These are phyloP conservation scores for Westerdykella aurantiaca DNA, from an alignment of 2,329 filamentous ascomycete species.

Conservation along the genomic window DNA sequence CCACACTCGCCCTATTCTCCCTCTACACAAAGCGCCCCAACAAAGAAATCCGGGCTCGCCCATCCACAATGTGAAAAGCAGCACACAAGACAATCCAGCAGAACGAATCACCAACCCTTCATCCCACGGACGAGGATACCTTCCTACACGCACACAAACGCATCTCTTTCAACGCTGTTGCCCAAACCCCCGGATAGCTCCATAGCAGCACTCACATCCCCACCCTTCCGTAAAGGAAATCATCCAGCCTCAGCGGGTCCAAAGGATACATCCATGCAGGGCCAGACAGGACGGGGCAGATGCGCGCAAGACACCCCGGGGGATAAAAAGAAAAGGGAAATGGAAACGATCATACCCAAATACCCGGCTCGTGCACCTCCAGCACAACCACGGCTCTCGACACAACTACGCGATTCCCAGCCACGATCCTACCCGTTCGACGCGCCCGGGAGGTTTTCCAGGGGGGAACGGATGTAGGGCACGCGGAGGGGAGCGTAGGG, in stretches of 20 bases:
- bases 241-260: conserved; percentile 32
- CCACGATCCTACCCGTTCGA: conserved; percentile 33
- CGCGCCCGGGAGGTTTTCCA: conserved; percentile 30
- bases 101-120: conserved; percentile 39
- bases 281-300: conserved; percentile 18
- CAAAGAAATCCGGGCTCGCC: neutral
- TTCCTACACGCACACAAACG: conserved; percentile 27
- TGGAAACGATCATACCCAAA: conserved; percentile 40
- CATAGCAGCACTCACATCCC: conserved; percentile 32
- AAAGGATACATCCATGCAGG: conserved; percentile 33
- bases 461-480: conserved; percentile 24
- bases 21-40: conserved; percentile 6
- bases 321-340: too few relatives aligned
- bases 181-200: conserved; percentile 25
- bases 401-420: conserved; percentile 12
- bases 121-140: conserved; percentile 36
- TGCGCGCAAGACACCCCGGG: too few relatives aligned
- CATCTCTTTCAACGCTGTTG: conserved; percentile 35
- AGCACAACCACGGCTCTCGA: conserved; percentile 21
- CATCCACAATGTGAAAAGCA: too few relatives aligned
- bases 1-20: neutral
- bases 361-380: conserved; percentile 35
- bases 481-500: conserved; percentile 15
- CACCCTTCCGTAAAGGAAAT: conserved; percentile 10
- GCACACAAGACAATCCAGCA: conserved; percentile 30